phyloP scores from a whole-genome alignment of 768 basidiomycete genomes.

The Coprinopsis sp. region DNA sequence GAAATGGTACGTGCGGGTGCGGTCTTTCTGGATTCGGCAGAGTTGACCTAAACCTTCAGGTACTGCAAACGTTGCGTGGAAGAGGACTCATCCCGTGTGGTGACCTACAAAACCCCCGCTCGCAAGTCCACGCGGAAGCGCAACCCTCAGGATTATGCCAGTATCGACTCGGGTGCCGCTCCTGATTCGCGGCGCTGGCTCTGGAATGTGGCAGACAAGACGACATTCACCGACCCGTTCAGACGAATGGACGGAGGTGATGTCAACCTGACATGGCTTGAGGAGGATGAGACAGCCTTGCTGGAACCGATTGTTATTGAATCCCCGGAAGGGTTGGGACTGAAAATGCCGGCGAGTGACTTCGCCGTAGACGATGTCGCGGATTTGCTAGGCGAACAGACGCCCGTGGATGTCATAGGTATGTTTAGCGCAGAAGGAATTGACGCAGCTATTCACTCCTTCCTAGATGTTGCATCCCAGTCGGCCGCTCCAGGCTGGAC shows the following conservation, averaged over 20 bases:
- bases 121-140: constrained; percentile 80
- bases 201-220: constrained; percentile 63
- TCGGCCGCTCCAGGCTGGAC: constrained; percentile 85
- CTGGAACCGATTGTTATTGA: constrained; percentile 81
- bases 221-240: constrained; percentile 60
- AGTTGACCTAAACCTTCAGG: constrained; percentile 35
- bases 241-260: constrained; percentile 61
- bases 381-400: constrained; percentile 69
- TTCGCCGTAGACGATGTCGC: constrained; percentile 82
- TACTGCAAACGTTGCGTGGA: constrained; percentile 63
- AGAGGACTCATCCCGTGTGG: constrained; percentile 54
- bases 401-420: constrained; percentile 91
- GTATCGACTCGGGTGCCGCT: constrained; percentile 59
- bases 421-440: constrained; percentile 15
- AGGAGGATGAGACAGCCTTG: constrained; percentile 67
- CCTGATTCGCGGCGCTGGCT: constrained; percentile 66
- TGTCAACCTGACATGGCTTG: constrained; percentile 71
- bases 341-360: constrained; percentile 75
- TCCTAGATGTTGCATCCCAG: constrained; percentile 81
- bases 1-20: constrained; percentile 60
- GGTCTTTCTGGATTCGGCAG: constrained; percentile 3
- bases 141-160: constrained; percentile 73
- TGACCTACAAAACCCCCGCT: constrained; percentile 72
- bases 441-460: constrained; percentile 7
- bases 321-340: constrained; percentile 75